Base-by-base conservation (phyloP, 176 grass and related monocot genomes). In the Oropetium thomaeum region DNA sequence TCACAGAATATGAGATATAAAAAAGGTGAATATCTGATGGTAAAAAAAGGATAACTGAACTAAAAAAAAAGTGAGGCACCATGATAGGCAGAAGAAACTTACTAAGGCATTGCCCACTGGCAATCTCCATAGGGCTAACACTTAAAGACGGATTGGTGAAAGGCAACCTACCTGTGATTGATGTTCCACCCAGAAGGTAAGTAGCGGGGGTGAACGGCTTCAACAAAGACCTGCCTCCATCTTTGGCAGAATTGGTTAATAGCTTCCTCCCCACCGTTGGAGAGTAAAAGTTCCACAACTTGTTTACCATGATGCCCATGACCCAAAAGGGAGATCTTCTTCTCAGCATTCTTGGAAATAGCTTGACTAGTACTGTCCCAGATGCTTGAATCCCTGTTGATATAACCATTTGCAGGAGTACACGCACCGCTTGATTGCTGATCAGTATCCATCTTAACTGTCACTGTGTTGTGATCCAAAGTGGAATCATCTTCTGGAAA, bases 221-320 rank as follows among this genome's bases (percentile, higher is more conserved):
- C 91, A 43, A 98, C 96, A 47, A 98, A 92, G 33, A 94, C 76
- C 71, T 88, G 81, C 79, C 95, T 93, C 95, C 95, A 98, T 70
- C 89, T 83, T 75, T 92, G 95, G 74, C 89, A 88, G 58, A 94
- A 98, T 28, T 92, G 78, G 7, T 77, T 70, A 70, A 98, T 71
- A 26, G 88, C 84, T 61, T 92, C 91, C 39, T 98, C 95, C 2
- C 96, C 91, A 0, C 84, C 75, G 0, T 76, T 89, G 40, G 55
- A 31, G 31, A 94, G 75, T 73, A 98, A 81, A 77, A 91, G 71
- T 48, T 92, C 91, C 64, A 94, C 89, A 25, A 98, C 84, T 83
- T 93, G 87, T 90, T 92, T 94, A 48, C 95, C 91, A 12, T 98
- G 91, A 34, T 82, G 91, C 19, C 96, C 91, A 41, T 98, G 91